A percentile compares a stretch with the other conserved stretches of the same genome.
Evolutionary conservation across 345 rosid species (phyloP).

Genomic region (Isatis tinctoria): DNA sequence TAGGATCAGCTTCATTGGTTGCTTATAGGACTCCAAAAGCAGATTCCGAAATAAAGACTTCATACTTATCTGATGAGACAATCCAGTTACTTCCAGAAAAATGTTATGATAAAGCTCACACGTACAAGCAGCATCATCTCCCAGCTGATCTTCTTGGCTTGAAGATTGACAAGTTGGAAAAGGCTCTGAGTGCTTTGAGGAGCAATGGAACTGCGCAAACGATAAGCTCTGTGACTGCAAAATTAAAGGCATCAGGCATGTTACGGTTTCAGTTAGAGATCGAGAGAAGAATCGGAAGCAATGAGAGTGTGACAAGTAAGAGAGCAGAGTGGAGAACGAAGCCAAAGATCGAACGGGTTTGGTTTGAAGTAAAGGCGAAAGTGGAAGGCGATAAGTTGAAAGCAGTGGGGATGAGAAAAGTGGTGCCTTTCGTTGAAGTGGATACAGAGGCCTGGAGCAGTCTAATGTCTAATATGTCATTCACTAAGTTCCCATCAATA

Average conservation of each 20-base stretch:
- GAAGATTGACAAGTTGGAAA: constrained; percentile 45
- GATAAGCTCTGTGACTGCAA: constrained; percentile 40
- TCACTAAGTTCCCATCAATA: constrained; percentile 68
- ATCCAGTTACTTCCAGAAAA: constrained; percentile 61
- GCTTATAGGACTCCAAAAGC: constrained; percentile 45
- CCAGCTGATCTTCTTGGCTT: constrained; percentile 39
- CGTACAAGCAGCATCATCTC: constrained; percentile 24
- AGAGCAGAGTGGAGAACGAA: constrained; percentile 61
- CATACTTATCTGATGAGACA: constrained; percentile 34
- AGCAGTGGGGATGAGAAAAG: constrained; percentile 45
- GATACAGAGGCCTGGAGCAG: constrained; percentile 71
- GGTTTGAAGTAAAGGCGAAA: constrained; percentile 62
- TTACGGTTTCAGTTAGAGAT: constrained; percentile 56
- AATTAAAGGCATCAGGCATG: constrained; percentile 44
- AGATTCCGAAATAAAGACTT: constrained; percentile 39
- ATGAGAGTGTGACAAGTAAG: constrained; percentile 32
- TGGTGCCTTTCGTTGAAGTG: constrained; percentile 49
- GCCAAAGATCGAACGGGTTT: constrained; percentile 53
- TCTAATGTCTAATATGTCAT: constrained; percentile 64
- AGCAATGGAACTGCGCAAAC: constrained; percentile 17
- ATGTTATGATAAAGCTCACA: constrained; percentile 40
- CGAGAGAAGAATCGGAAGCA: constrained; percentile 43
- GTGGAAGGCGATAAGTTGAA: constrained; percentile 54
- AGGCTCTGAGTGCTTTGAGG: constrained; percentile 38
- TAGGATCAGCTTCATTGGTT: constrained; percentile 58